Conservation (phyloP, 106 monocot genomes). For the Ottelia alismoides region DNA sequence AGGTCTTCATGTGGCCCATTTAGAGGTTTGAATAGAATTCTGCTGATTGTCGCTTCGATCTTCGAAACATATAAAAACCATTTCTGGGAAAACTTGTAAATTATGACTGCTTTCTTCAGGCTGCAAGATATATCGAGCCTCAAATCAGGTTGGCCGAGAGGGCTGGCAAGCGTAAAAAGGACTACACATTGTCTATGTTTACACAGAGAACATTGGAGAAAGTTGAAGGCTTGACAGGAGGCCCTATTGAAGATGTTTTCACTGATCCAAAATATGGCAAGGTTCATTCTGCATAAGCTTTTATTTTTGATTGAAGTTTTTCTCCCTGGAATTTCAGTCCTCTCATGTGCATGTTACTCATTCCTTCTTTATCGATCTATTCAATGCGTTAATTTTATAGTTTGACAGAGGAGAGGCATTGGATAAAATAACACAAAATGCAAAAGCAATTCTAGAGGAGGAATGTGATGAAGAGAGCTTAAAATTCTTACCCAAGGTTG, state of each 20-base stretch:
- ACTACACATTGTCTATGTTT: slow-evolving; percentile 76
- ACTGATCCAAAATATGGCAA: slow-evolving; percentile 88
- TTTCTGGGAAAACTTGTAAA: too few species aligned
- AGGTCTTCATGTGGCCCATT: slow-evolving; percentile 75
- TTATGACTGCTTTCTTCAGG: too few species aligned
- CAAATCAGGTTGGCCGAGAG: slow-evolving; percentile 83
- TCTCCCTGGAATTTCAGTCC: too few species aligned
- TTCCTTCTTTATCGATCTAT: not conserved
- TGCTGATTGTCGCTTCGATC: too few species aligned
- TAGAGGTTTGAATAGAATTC: slow-evolving; percentile 51
- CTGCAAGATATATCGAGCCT: slow-evolving; percentile 84
- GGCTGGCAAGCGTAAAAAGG: slow-evolving; percentile 85
- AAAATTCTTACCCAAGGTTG: slow-evolving; percentile 57
- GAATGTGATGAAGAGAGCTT: slow-evolving; percentile 83
- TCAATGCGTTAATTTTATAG: slow-evolving; percentile 24
- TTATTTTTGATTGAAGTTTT: not conserved
- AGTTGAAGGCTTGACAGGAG: slow-evolving; percentile 49
- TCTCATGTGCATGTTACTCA: not conserved
- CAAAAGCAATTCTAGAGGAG: slow-evolving; percentile 77
- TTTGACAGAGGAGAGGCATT: slow-evolving; percentile 96
- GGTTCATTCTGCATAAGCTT: slow-evolving; percentile 19
- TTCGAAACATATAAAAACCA: too few species aligned
- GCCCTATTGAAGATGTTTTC: slow-evolving; percentile 73
- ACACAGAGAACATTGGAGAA: slow-evolving; percentile 59
- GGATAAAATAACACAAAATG: slow-evolving; percentile 74